phyloP scores from a whole-genome alignment of 495 filamentous ascomycete species.

The Penicillium robsamsonii region DNA sequence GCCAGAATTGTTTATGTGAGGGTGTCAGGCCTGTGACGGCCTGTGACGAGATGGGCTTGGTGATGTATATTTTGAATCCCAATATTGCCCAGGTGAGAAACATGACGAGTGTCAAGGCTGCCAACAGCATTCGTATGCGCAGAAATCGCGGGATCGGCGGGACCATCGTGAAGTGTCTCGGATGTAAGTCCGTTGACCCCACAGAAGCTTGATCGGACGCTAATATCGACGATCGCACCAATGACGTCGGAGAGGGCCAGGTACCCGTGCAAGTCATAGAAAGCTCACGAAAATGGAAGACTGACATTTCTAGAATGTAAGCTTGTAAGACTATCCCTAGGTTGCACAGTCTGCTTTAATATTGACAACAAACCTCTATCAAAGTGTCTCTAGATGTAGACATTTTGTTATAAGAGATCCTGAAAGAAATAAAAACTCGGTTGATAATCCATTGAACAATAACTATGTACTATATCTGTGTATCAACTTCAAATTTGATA shows the following conservation, averaged over 20 bases:
- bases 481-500: slow-evolving; percentile 1
- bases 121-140: slow-evolving; percentile 20
- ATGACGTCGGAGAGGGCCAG: not conserved
- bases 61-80: slow-evolving; percentile 1
- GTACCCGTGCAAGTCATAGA: not conserved
- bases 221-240: not conserved
- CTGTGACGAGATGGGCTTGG: not conserved
- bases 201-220: not conserved
- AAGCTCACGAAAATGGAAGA: not conserved
- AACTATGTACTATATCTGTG: not conserved
- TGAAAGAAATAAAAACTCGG: too few relatives aligned
- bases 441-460: not conserved
- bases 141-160: slow-evolving; percentile 13
- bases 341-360: not conserved
- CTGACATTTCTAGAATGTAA: not conserved
- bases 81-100: slow-evolving; percentile 23
- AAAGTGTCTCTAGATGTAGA: too few relatives aligned
- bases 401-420: too few relatives aligned
- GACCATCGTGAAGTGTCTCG: not conserved
- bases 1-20: slow-evolving; percentile 22
- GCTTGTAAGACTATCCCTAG: not conserved
- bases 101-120: slow-evolving; percentile 21
- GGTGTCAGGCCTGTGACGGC: slow-evolving; percentile 8
- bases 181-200: not conserved
- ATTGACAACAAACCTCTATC: not conserved